Evolutionary conservation across 2,329 filamentous ascomycete species (phyloP), one percentile per base, ranked within the genome.

Genomic region (Lizonia empirigonia): DNA sequence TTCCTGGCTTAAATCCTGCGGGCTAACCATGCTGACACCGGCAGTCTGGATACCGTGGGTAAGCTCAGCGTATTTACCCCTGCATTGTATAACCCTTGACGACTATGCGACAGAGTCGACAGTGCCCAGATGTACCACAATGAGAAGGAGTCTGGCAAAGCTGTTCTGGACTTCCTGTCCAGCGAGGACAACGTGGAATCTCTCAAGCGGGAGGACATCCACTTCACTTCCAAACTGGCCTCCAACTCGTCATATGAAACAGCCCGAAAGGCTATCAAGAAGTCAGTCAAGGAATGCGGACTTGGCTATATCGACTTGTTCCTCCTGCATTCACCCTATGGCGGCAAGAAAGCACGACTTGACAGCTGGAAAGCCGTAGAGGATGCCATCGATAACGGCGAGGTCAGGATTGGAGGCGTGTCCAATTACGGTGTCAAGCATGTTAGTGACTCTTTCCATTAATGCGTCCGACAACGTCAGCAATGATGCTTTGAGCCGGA

Each of bases 301-400:
- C 74, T 92, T 23, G 87, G 84, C 0, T 91, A 92, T 69, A 84
- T 93, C 48, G 90, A 94, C 65, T 71, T 94, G 35, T 92, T 93
- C 70, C 76, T 95, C 9, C 77, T 94, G 47, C 90, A 94, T 67
- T 88, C 85, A 38, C 90, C 90, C 0, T 90, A 90, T 61, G 89
- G 90, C 5, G 89, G 90, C 1, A 85, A 79, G 63, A 72, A 82
- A 61, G 85, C 84, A 7, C 79, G 90, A 4, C 70, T 88, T 42
- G 85, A 88, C 29, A 89, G 87, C 64, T 94, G 90, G 89, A 81
- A 77, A 60, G 90, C 90, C 0, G 76, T 94, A 0, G 86, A 90
- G 60, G 89, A 93, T 74, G 89, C 89, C 0, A 84, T 92, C 23
- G 72, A 81, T 4, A 86, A 84, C 1, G 89, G 89, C 0, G 85